Evolutionary conservation across 495 filamentous ascomycete species (phyloP), one percentile per base, ranked within the genome.

Genomic region (Platismatia glauca): DNA sequence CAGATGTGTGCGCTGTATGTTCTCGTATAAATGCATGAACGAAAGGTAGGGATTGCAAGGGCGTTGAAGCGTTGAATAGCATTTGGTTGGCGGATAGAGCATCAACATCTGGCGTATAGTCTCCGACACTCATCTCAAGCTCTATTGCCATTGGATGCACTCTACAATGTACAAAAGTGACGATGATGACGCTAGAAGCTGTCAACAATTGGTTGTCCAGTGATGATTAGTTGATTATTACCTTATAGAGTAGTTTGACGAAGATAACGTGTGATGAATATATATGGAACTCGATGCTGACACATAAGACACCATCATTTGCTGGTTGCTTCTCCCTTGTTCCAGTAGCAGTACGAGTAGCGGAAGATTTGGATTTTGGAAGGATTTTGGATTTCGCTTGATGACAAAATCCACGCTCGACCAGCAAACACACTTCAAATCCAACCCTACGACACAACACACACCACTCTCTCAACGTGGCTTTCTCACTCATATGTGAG

Each of bases 1-100:
- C 68, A 83, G 81, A 82, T 84, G 69, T 84, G 82, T 67, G 76
- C 81, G 24, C 70, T 84, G 16, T 84, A 84, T 61, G 81, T 84
- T 37, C 73, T 84, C 59, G 70, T 84, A 41, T 84, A 67, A 67
- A 5, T 33, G 35, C 31, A 16, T 50, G 24, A 12, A 16, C 7
- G 41, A 9, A 63, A 31, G 5, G 22, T 9, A 48, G 16, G 7
- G 15, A 52, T n/a, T 35, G 15, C 20, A n/a, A 63, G n/a, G 55
- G n/a, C 15, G 20, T 24, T 20, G 24, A 31, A 38, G n/a, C 29
- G 12, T 46, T 38, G 55, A 29, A 63, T 52, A 44, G 55, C 22
- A 58, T 6, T 34, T 39, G 33, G 27, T 20, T 22, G 16, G 43
- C 24, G 61, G 39, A 27, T 52, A 34, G 15, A 39, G 61, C 61